Conservation (phyloP, 208 protist species). For the Acanthamoeba healyi region DNA sequence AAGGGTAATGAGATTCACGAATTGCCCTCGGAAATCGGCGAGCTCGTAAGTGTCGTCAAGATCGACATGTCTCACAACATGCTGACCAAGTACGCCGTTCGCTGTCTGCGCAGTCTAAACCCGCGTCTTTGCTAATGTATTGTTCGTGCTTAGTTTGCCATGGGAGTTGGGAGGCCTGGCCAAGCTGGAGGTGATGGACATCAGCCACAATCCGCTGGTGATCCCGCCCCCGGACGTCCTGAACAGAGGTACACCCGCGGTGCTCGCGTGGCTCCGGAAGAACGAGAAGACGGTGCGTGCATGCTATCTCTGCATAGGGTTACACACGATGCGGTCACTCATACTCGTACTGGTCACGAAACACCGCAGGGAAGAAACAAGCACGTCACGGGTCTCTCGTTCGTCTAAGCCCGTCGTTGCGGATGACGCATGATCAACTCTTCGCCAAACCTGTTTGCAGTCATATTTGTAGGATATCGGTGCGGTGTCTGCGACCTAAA, state of each 20-base stretch:
- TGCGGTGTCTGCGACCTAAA: too few relatives aligned
- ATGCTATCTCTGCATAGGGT: background rate
- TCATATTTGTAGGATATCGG: too few relatives aligned
- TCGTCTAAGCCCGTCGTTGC: background rate
- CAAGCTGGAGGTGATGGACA: constrained; percentile 78
- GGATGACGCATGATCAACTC: background rate
- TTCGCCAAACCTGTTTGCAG: too few relatives aligned
- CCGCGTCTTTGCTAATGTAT: background rate
- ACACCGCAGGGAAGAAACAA: constrained; percentile 67
- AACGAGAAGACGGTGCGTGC: constrained; percentile 81
- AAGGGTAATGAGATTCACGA: constrained; percentile 84
- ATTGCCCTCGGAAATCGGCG: constrained; percentile 77
- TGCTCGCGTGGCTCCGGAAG: constrained; percentile 83
- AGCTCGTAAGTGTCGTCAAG: constrained; percentile 60
- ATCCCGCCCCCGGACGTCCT: constrained; percentile 83
- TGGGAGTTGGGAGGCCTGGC: constrained; percentile 82
- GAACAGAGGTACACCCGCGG: constrained; percentile 82
- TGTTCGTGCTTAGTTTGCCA: constrained; percentile 73
- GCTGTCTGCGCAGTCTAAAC: background rate
- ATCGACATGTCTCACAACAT: constrained; percentile 86
- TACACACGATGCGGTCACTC: too few relatives aligned
- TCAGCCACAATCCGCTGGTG: constrained; percentile 84
- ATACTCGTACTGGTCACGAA: background rate
- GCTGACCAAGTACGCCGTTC: constrained; percentile 74
- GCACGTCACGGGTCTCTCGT: constrained; percentile 75